phyloP scores from a whole-genome alignment of 140 eudicot species.

The Bidens hawaiensis region DNA sequence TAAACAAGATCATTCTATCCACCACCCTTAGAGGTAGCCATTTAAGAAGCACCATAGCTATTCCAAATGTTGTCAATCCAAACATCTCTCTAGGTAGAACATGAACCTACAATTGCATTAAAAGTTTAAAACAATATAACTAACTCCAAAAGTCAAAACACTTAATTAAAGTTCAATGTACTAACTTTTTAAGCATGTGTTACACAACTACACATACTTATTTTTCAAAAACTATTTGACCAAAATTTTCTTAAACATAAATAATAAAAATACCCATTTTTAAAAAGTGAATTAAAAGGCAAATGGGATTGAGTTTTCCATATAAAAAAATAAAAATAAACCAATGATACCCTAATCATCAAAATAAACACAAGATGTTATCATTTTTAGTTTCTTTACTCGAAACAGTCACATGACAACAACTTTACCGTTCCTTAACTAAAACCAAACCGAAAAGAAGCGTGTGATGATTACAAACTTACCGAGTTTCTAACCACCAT shows the following conservation, averaged over 20 bases:
- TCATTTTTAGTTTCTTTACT: too few relatives aligned
- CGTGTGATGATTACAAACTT: constrained; percentile 50
- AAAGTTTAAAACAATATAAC: constrained; percentile 11
- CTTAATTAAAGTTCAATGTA: background rate
- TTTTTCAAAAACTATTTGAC: constrained; percentile 16
- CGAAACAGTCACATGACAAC: too few relatives aligned
- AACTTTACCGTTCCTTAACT: too few relatives aligned
- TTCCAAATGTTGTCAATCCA: constrained; percentile 78
- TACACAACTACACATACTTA: background rate
- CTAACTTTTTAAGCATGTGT: constrained; percentile 5
- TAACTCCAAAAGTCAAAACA: constrained; percentile 7
- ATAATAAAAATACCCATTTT: background rate
- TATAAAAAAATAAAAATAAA: background rate
- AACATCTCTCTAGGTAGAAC: constrained; percentile 93
- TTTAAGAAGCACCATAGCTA: constrained; percentile 76
- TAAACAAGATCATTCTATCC: constrained; percentile 63
- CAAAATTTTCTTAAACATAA: background rate
- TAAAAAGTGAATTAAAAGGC: constrained; percentile 24
- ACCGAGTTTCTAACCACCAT: constrained; percentile 93
- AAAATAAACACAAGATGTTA: constrained; percentile 20
- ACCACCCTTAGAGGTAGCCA: constrained; percentile 81
- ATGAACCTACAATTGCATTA: constrained; percentile 57
- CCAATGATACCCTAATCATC: constrained; percentile 32
- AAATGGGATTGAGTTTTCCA: constrained; percentile 21
- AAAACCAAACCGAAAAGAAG: too few relatives aligned